Base-by-base conservation (phyloP, 2,329 filamentous ascomycete species). In the Alternaria brassicae region DNA sequence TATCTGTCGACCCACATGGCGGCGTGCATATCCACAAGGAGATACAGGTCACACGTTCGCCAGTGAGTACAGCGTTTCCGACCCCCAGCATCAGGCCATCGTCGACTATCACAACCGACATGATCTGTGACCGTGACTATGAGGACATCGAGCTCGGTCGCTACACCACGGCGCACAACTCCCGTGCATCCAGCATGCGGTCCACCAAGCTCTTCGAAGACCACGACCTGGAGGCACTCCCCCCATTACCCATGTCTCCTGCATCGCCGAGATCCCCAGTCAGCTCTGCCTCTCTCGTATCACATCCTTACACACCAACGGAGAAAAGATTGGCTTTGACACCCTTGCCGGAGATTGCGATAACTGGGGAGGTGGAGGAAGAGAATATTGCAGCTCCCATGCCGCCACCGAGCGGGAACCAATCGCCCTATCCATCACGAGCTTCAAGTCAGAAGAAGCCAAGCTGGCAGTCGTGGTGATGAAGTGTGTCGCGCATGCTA, bases 141-240 rank as follows among this genome's bases (percentile, higher is more conserved):
- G 61, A 69, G 2, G 70, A 72, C 19, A 70, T 73, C 3, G 70
- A 73, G 39, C 37, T 74, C 28, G 71, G 71, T 2, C 59, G 47
- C 23, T 67, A 54, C 47, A 64, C 65, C 3, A 64, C 63, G 3
- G 54, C 53, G 12, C 49, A 42, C 12, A 65, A 60, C 27, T 68
- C 66, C 6, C 45, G 34, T 12, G 21, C 53, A 8, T 62, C 58
- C 3, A 68, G 56, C 32, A 37, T 56, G 12, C 32, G 59, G n/a
- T 63, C 61, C 13, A 49, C 37, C 6, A 45, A 47, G 2, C 30
- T 39, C 15, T 32, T 47, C 3, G 61, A 66, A 4, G 63, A 56
- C 2, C 41, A 39, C 8, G 61, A 68, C 3, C 13, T 64, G 1
- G 57, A 62, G 23, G 70, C 66, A 3, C 56, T 72, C 17, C 71